These are phyloP conservation scores for Zelopaecilomyces penicillatus DNA, from an alignment of 2,329 filamentous ascomycete species.

Conservation along the genomic window DNA sequence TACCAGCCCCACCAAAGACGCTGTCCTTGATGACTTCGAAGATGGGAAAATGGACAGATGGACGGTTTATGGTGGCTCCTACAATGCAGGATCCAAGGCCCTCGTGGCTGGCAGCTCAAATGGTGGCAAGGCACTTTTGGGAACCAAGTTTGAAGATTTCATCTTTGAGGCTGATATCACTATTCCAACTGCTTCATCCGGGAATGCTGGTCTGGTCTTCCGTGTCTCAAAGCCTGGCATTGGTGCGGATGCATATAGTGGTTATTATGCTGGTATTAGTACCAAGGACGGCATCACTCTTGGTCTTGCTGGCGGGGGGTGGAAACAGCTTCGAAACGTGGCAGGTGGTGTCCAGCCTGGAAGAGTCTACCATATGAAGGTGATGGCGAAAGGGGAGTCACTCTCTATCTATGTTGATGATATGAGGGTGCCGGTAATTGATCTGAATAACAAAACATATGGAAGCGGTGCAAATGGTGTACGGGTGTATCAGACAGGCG, in stretches of 20 bases:
- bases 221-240: conserved; percentile 17
- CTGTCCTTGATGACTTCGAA: conserved; percentile 33
- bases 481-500: conserved; percentile 10
- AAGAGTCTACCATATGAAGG: conserved; percentile 7
- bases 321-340: conserved; percentile 6
- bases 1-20: conserved; percentile 28
- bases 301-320: conserved; percentile 10
- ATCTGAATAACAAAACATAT: conserved; percentile 8
- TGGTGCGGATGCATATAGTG: conserved; percentile 10
- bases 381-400: conserved; percentile 8
- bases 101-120: conserved; percentile 14
- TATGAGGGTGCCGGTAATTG: conserved; percentile 6
- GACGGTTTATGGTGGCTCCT: conserved; percentile 16
- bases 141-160: conserved; percentile 28
- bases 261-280: conserved; percentile 24
- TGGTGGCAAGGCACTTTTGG: conserved; percentile 21
- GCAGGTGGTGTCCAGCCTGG: conserved; percentile 5
- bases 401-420: conserved; percentile 11
- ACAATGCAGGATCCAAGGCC: conserved; percentile 3
- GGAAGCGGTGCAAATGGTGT: conserved; percentile 13
- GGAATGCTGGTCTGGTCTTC: conserved; percentile 28
- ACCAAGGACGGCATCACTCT: conserved; percentile 17
- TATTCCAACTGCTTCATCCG: conserved; percentile 4
- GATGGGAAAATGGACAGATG: conserved; percentile 30
- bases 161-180: conserved; percentile 22